Base-by-base conservation (phyloP, 140 eudicot species). In the Flaveria floridana region DNA sequence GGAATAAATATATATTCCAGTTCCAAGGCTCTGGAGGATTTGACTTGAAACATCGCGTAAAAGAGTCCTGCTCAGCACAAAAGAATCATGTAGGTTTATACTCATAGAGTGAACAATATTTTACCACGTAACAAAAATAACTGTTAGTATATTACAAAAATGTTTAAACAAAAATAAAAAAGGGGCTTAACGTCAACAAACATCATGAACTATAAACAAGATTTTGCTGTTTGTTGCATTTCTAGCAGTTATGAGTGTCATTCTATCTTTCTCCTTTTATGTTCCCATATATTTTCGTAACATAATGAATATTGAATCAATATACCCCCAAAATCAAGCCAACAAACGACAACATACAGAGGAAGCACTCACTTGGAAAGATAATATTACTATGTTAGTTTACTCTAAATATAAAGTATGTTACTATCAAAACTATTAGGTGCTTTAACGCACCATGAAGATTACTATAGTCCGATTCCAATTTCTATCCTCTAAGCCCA, bases 21-120 rank as follows among this genome's bases (percentile, higher is more conserved):
- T 91, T 94, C 97, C 99, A 91, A 12, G 97, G 99, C 80, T 94
- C 99, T 37, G 97, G 97, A 53, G 97, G 88, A 84, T 85, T 91
- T 23, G 97, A 94, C 87, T 91, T 94, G 90, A 94, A 94, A 82
- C 99, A 94, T 71, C 99, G 87, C 0, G 99, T 94, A 80, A 94
- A 94, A 16, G 99, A 90, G 74, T 94, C 99, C 99, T 94, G 96
- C 52, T 70, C 79, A 50, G 71, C 78, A 84, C 7, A 13, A 80
- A 71, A 56, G 51, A 68, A 69, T 21, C 25, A 39, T 11, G 65
- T 52, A 23, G 16, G 23, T 64, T 64, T 34, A 50, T 19, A 20
- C 19, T 71, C 15, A 59, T 59, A 53, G 10, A 68, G 0, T 1
- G 47, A 66, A 42, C 62, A 42, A 41, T 23, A 51, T 13, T 12